Percentiles rank a stretch among this genome's conserved stretches.
These are phyloP conservation scores for Zymoseptoria tritici DNA, from an alignment of 2,329 filamentous ascomycete species.

Conservation along the genomic window DNA sequence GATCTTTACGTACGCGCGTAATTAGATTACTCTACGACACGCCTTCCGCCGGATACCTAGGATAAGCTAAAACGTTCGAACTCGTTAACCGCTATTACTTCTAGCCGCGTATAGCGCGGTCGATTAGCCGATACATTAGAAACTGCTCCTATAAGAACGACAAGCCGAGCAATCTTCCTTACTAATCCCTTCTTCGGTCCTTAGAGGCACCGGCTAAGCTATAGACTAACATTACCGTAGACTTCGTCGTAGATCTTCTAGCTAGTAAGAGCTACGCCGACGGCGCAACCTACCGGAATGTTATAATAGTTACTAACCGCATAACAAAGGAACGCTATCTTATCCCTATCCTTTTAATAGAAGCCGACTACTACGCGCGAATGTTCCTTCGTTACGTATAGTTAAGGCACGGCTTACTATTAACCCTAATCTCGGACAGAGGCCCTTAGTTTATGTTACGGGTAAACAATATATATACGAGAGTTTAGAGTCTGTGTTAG, in stretches of 20 bases:
- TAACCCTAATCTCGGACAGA: background rate
- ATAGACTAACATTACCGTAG: background rate
- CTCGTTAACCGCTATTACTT: too few species aligned
- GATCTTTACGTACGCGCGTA: too few species aligned
- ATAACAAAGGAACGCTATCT: background rate
- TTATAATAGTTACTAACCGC: background rate
- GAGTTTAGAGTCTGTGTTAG: too few species aligned
- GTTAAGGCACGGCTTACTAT: background rate
- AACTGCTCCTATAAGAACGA: too few species aligned
- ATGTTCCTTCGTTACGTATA: slow-evolving; percentile 1
- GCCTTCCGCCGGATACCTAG: too few species aligned
- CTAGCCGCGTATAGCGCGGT: too few species aligned
- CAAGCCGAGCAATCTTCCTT: background rate
- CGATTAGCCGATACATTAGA: too few species aligned
- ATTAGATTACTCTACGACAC: too few species aligned
- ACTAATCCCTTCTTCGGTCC: background rate
- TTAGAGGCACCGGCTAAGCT: background rate
- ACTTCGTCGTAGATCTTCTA: background rate
- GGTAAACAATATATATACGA: too few species aligned
- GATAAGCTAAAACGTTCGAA: too few species aligned
- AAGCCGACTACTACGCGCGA: background rate
- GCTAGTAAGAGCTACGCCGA: background rate
- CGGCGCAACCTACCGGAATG: background rate
- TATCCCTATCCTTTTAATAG: background rate
- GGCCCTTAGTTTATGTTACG: too few species aligned